Evolutionary conservation across 2,329 filamentous ascomycete species (phyloP), one percentile per base, ranked within the genome.

Genomic region (Beauveria australis): DNA sequence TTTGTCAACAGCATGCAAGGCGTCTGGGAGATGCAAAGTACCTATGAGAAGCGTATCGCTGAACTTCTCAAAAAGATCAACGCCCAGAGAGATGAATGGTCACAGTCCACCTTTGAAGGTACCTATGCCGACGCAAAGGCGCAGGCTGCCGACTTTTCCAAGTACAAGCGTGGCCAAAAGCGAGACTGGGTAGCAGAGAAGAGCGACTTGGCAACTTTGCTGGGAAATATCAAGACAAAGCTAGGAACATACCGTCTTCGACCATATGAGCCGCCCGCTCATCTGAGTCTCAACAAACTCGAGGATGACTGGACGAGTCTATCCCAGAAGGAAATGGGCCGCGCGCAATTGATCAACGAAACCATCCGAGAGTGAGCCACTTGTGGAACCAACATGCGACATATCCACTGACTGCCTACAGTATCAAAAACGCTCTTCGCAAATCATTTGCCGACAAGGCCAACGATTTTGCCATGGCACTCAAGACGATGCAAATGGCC

Each of bases 151-250:
- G 83, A 91, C 61, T 96, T 99, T 74, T 86, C 89, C 28, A 80
- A 81, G n/a, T 97, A 96, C 79, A 99, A 97, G 77, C 85, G 86
- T 68, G 92, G 88, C 58, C 83, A 89, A 75, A 99, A 99, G 79
- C 85, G 94, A 63, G 86, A 90, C 62, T 99, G 94, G 94, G 94
- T 99, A 30, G 94, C 91, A 1, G 94, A 99, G 77, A 97, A 97
- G 81, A 96, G 91, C 62, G 94, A 99, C 70, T 80, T 99, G 61
- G 91, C 92, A 41, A 94, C 93, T 5, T 77, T 99, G 63, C 78
- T 99, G 60, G 94, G 94, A 41, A 99, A 99, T 74, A 97, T 99
- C 81, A 97, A 97, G 80, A 99, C 94, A 1, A 99, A 99, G 74
- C 81, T 99, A 67, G 92, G 91, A 67, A 99, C 94, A 46, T 99